phyloP scores from a whole-genome alignment of 257 asterid species.

The Lantana camara region DNA sequence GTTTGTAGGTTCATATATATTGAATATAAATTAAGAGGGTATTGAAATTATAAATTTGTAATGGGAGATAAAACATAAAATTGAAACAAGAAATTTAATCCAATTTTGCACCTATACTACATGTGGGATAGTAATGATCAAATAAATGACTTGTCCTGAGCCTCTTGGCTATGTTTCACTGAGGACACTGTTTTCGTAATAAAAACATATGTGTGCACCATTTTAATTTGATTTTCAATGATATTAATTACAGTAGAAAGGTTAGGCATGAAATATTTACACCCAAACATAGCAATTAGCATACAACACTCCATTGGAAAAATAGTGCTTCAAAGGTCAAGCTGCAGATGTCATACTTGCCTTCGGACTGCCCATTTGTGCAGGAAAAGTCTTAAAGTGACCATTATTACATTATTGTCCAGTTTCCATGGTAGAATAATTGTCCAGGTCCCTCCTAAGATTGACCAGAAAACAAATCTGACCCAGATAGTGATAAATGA shows the following conservation, averaged over 20 bases:
- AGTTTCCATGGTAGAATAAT: background rate
- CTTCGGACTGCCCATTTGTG: too few relatives aligned
- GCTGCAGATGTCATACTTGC: too few relatives aligned
- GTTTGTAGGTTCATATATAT: background rate
- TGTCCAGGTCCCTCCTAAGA: background rate
- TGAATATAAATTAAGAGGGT: background rate
- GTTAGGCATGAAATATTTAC: too few relatives aligned
- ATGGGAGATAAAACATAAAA: too few relatives aligned
- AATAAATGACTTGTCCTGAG: background rate
- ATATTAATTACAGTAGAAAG: too few relatives aligned
- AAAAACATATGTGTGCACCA: background rate
- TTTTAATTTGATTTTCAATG: too few relatives aligned
- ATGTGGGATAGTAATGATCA: conserved; percentile 18
- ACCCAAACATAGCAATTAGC: too few relatives aligned
- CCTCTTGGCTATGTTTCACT: background rate
- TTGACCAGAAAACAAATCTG: conserved; percentile 4
- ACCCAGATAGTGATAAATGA: conserved; percentile 12
- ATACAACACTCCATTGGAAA: too few relatives aligned
- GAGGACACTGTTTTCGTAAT: background rate
- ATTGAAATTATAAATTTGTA: background rate
- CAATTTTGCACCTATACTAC: conserved; percentile 18
- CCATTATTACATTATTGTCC: background rate
- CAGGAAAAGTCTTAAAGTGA: conserved; percentile 23
- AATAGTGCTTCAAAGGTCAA: too few relatives aligned
- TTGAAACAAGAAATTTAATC: too few relatives aligned